A percentile compares a stretch with the other conserved stretches of the same genome.
These are phyloP conservation scores for Hirschioporus abietinus DNA, from an alignment of 768 basidiomycete species.

Conservation along the genomic window DNA sequence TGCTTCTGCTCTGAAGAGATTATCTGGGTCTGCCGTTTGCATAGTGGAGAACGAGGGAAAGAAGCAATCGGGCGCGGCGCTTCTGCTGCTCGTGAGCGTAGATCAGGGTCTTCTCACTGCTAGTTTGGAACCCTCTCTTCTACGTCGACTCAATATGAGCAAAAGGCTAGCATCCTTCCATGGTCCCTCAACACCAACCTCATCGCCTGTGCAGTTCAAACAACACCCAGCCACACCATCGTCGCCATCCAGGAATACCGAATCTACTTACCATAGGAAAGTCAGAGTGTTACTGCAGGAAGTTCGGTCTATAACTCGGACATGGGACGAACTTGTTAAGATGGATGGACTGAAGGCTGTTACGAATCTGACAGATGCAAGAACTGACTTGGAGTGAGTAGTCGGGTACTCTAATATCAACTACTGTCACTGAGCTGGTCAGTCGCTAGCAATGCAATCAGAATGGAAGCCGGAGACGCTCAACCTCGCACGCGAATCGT, in stretches of 20 bases:
- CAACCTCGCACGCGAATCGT: constrained; percentile 57
- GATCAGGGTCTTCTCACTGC: not conserved
- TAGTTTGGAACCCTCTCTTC: not conserved
- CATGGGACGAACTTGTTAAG: constrained; percentile 82
- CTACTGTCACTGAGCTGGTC: not conserved
- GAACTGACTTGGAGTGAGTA: constrained; percentile 82
- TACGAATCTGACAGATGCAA: constrained; percentile 63
- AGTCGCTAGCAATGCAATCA: constrained; percentile 48
- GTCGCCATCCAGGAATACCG: constrained; percentile 39
- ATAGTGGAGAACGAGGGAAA: constrained; percentile 9
- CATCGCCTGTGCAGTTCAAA: constrained; percentile 53
- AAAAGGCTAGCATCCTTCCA: constrained; percentile 70
- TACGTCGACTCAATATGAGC: constrained; percentile 29
- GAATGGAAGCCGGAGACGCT: constrained; percentile 42
- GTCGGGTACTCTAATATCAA: not conserved
- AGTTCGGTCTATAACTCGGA: constrained; percentile 52
- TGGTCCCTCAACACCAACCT: constrained; percentile 70
- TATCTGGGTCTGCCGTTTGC: constrained; percentile 27
- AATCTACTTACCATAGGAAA: constrained; percentile 80
- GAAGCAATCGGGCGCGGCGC: not conserved
- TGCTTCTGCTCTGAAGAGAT: constrained; percentile 69
- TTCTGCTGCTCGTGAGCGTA: not conserved
- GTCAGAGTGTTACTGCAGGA: constrained; percentile 65
- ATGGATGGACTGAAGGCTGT: constrained; percentile 76
- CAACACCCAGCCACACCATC: constrained; percentile 37